Conservation (phyloP, 164 flowering plant species). For the Piper betle region DNA sequence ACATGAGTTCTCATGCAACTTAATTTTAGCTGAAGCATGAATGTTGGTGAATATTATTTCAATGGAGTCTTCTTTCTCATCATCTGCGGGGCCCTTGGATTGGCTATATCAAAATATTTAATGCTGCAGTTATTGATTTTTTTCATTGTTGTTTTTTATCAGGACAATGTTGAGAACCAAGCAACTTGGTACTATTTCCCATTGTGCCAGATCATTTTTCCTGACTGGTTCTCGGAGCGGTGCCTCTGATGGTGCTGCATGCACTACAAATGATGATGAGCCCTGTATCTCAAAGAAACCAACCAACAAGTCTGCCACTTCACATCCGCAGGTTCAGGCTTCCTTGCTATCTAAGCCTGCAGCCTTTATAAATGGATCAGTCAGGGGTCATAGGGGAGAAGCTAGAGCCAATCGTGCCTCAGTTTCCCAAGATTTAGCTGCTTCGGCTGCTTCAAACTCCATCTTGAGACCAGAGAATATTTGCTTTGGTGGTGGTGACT, state of each 20-base stretch:
- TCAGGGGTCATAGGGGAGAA: conserved; percentile 20
- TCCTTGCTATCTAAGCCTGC: conserved; percentile 25
- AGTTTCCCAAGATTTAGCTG: conserved; percentile 22
- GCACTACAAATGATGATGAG: conserved; percentile 68
- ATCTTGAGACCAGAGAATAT: conserved; percentile 13
- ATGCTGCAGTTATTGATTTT: not conserved
- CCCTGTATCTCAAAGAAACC: conserved; percentile 40
- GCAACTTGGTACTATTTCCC: conserved; percentile 64
- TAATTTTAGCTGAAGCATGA: too few species aligned
- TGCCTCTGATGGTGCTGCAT: conserved; percentile 67
- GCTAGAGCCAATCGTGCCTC: conserved; percentile 16
- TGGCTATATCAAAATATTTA: too few species aligned
- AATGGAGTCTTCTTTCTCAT: too few species aligned
- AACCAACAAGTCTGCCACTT: conserved; percentile 18
- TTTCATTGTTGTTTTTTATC: conserved; percentile 6
- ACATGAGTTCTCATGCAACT: too few species aligned
- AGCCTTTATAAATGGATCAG: conserved; percentile 17
- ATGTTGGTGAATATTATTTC: too few species aligned
- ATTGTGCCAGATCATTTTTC: conserved; percentile 65
- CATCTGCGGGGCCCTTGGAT: not conserved
- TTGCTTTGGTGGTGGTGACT: not conserved
- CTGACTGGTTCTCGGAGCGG: conserved; percentile 58
- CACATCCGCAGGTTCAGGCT: conserved; percentile 24
- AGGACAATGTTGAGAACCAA: conserved; percentile 77
- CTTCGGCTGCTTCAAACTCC: conserved; percentile 25